Evolutionary conservation across 306 rosid genomes (phyloP), one percentile per base, ranked within the genome.

Genomic region (Phaseolus lunatus): DNA sequence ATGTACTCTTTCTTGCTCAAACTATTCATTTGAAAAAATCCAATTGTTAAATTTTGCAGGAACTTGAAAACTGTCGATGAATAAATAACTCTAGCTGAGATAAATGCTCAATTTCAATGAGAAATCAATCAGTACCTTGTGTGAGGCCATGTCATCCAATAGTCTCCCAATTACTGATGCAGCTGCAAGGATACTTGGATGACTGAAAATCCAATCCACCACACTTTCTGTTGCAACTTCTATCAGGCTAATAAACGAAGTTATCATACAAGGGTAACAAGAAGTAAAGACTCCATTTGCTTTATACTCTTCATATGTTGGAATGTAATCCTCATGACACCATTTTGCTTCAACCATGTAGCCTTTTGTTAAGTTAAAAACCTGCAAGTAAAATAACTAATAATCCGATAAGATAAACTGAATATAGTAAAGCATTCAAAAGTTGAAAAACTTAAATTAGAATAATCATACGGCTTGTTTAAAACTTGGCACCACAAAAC

Each of bases 1-100:
- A 10, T 89, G 88, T 14, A 68, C 79, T 62, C 90, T 53, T 33
- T 83, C 52, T 44, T 80, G 79, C 35, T 84, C 92, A 62, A 82
- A 74, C 87, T 70, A 50, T 10, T 3, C 1, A 70, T 29, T 33
- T 5, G 1, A 73, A 64, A 70, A 88, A 43, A 53, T 53, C 2
- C 20, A 20, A 19, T 20, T 29, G 33, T 29, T 29, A 5, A 29
- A 29, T 29, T 29, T n/a, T n/a, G n/a, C n/a, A 29, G 6, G 33
- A 29, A 29, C 33, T 3, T 29, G 4, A 29, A 3, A 29, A 29
- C 4, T 4, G 33, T n/a, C n/a, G n/a, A n/a, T 2, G 33, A 29
- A 29, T 29, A 29, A 29, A n/a, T n/a, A n/a, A n/a, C n/a, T n/a
- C n/a, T n/a, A n/a, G n/a, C n/a, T n/a, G n/a, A n/a, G n/a, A n/a